phyloP scores from a whole-genome alignment of 2,329 filamentous ascomycete species.

The Macrophomina tecta region DNA sequence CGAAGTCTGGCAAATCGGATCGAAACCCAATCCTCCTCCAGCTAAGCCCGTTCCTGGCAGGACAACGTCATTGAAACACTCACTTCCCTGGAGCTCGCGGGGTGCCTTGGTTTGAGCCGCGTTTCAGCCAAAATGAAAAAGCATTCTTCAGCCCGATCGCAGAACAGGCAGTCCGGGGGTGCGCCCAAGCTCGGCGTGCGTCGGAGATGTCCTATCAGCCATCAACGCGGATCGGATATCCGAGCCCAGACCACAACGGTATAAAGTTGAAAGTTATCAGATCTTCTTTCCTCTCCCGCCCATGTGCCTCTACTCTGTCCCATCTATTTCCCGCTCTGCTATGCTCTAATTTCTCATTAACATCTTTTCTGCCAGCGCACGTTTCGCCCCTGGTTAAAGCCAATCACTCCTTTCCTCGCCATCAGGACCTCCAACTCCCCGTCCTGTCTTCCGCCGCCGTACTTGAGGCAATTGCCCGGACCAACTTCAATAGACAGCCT shows the following conservation, averaged over 20 bases:
- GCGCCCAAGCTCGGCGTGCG: background rate
- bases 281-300: background rate
- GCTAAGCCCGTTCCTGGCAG: background rate
- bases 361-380: too few relatives aligned
- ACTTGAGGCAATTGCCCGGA: too few relatives aligned
- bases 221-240: background rate
- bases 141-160: background rate
- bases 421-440: too few relatives aligned
- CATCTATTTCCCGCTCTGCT: too few relatives aligned
- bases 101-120: constrained; percentile 5
- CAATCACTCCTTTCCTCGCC: too few relatives aligned
- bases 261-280: constrained; percentile 7
- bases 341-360: too few relatives aligned
- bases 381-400: too few relatives aligned
- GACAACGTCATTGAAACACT: background rate
- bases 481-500: too few relatives aligned
- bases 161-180: background rate
- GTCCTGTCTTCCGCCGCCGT: too few relatives aligned
- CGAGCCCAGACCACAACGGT: background rate
- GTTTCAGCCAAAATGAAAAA: background rate
- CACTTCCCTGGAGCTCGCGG: background rate
- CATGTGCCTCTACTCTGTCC: background rate
- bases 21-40: background rate
- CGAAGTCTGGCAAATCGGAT: background rate
- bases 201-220: constrained; percentile 20